Conservation (phyloP, 148 eudicot species). For the Selenicereus undatus region DNA sequence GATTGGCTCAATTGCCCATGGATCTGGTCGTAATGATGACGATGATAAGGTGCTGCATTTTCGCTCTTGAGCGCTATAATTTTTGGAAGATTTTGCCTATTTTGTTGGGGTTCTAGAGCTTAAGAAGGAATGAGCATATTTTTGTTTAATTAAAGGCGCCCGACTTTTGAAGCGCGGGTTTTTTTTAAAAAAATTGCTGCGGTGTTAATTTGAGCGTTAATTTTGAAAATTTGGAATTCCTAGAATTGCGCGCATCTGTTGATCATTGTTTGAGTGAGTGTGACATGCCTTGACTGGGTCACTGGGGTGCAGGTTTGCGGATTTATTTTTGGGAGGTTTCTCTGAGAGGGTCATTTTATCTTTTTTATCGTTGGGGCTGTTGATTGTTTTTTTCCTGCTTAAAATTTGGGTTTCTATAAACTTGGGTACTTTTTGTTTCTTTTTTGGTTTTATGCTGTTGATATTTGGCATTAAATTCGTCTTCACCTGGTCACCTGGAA, state of each 20-base stretch:
- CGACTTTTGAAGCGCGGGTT: neutral
- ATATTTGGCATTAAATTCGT: conserved; percentile 26
- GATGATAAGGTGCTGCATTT: conserved; percentile 28
- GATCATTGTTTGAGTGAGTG: conserved; percentile 21
- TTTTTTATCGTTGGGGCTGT: conserved; percentile 13
- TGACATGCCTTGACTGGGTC: conserved; percentile 37
- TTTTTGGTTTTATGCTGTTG: conserved; percentile 19
- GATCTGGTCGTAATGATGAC: conserved; percentile 30
- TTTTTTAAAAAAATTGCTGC: neutral
- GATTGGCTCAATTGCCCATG: conserved; percentile 31
- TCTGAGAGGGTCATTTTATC: neutral
- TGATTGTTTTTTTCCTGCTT: conserved; percentile 2
- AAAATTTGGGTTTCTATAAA: neutral
- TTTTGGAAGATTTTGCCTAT: conserved; percentile 8
- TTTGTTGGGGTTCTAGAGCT: neutral
- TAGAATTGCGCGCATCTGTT: conserved; percentile 28
- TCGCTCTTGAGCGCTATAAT: neutral
- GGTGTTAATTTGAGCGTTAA: conserved; percentile 15
- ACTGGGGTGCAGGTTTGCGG: conserved; percentile 13
- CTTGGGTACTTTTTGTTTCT: conserved; percentile 8
- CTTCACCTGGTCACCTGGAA: conserved; percentile 21
- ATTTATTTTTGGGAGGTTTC: neutral
- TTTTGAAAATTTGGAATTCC: conserved; percentile 17
- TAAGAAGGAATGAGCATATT: neutral
- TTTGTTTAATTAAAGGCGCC: neutral